Evolutionary conservation across 2,329 filamentous ascomycete genomes (phyloP).

Genomic region (Fusarium citri): DNA sequence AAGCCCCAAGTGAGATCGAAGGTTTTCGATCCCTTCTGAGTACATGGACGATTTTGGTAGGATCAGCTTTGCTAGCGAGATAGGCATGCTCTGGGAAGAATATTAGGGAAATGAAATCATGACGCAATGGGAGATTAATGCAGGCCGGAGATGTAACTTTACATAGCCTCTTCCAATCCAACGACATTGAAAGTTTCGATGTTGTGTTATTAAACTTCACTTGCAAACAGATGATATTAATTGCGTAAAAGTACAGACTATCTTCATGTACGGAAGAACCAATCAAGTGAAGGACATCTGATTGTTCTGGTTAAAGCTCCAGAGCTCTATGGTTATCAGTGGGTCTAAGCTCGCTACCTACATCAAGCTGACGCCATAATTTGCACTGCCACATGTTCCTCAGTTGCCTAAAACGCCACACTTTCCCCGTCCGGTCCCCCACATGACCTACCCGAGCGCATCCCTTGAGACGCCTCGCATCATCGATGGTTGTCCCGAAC

Average conservation of each 20-base stretch:
- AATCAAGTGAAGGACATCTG: no score
- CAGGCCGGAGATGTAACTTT: not conserved
- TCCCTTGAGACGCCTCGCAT: conserved; percentile 35
- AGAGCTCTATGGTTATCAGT: no score
- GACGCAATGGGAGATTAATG: not conserved
- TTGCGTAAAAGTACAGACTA: no score
- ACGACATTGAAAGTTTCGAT: no score
- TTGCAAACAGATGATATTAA: no score
- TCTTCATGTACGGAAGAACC: no score
- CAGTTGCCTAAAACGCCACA: conserved; percentile 41
- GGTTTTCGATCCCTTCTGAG: not conserved
- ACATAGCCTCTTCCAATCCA: no score
- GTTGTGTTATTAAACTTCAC: no score
- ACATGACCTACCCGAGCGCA: conserved; percentile 40
- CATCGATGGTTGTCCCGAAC: conserved; percentile 37
- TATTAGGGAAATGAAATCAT: not conserved
- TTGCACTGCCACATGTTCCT: conserved; percentile 29
- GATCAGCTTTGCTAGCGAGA: not conserved
- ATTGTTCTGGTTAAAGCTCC: no score
- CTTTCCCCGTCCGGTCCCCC: conserved; percentile 16
- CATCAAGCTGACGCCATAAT: conserved; percentile 35
- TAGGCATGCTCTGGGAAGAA: not conserved
- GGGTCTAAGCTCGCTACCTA: not conserved
- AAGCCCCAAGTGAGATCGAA: not conserved
- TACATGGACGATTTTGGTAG: not conserved